These are phyloP conservation scores for Microascus cirrosus DNA, from an alignment of 2,329 filamentous ascomycete species.

Conservation along the genomic window DNA sequence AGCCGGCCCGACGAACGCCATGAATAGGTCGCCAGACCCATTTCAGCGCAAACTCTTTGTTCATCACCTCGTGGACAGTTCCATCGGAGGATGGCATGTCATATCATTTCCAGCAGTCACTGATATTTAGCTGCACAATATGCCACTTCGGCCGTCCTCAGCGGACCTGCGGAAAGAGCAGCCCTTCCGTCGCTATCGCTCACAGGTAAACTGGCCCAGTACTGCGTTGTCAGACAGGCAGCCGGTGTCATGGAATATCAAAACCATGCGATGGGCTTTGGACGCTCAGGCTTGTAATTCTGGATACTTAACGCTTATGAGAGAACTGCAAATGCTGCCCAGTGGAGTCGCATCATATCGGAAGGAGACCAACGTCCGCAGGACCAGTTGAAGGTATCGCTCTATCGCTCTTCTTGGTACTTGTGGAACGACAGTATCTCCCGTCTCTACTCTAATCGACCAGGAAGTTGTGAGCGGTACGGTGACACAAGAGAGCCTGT, in stretches of 20 bases:
- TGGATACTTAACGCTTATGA: neutral
- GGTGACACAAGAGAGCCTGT: neutral
- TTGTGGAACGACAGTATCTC: neutral
- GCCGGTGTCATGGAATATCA: neutral
- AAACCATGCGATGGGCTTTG: neutral
- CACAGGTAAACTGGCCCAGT: neutral
- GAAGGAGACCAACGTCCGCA: neutral
- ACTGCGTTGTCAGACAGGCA: neutral
- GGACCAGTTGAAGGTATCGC: neutral
- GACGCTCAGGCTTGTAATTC: neutral
- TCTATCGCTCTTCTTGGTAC: neutral
- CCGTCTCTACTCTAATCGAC: neutral
- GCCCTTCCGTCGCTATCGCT: neutral
- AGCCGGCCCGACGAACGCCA: too few relatives aligned
- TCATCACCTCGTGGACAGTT: too few relatives aligned
- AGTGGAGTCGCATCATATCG: neutral
- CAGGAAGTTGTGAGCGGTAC: neutral
- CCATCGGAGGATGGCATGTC: too few relatives aligned
- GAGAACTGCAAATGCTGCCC: neutral
- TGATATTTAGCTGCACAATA: too few relatives aligned
- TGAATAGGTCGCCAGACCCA: too few relatives aligned
- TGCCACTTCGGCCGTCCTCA: too few relatives aligned
- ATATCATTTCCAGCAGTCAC: too few relatives aligned
- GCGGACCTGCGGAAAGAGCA: too few relatives aligned
- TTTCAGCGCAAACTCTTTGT: too few relatives aligned